These are phyloP conservation scores for Penicillium cataractarum DNA, from an alignment of 495 filamentous ascomycete species.

Conservation along the genomic window DNA sequence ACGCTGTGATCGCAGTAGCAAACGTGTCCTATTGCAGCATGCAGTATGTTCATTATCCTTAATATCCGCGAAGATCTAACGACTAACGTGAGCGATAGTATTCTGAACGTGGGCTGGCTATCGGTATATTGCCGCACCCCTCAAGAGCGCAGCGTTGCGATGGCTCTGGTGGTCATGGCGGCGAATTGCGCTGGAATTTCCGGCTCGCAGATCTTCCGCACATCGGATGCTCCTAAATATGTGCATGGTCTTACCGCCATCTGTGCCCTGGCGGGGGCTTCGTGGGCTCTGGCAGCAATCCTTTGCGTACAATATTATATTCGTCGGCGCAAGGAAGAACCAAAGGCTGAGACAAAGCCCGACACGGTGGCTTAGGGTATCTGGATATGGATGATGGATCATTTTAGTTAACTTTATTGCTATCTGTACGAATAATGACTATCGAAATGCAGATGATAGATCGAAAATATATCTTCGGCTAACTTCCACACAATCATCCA, in stretches of 20 bases:
- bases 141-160: conserved; percentile 54
- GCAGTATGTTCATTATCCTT: conserved; percentile 42
- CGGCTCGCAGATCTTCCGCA: conserved; percentile 58
- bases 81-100: conserved; percentile 24
- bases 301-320: conserved; percentile 30
- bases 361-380: background rate
- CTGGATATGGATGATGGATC: too few relatives aligned
- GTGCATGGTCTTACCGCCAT: conserved; percentile 44
- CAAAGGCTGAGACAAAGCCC: background rate
- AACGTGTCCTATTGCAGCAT: conserved; percentile 53
- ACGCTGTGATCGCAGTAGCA: conserved; percentile 52
- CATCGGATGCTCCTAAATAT: conserved; percentile 55
- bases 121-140: conserved; percentile 48
- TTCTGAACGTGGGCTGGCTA: conserved; percentile 53
- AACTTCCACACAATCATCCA: too few relatives aligned
- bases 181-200: conserved; percentile 57
- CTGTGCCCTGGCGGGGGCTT: conserved; percentile 34
- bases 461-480: too few relatives aligned
- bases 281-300: conserved; percentile 31
- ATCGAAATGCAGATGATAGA: too few relatives aligned
- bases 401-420: too few relatives aligned
- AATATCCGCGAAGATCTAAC: background rate
- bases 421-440: too few relatives aligned
- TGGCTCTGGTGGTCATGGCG: conserved; percentile 59
- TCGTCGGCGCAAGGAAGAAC: conserved; percentile 13